A percentile compares a stretch with the other conserved stretches of the same genome.
Conservation (phyloP, 495 filamentous ascomycete species). For the Hapsidospora chrysogenum region DNA sequence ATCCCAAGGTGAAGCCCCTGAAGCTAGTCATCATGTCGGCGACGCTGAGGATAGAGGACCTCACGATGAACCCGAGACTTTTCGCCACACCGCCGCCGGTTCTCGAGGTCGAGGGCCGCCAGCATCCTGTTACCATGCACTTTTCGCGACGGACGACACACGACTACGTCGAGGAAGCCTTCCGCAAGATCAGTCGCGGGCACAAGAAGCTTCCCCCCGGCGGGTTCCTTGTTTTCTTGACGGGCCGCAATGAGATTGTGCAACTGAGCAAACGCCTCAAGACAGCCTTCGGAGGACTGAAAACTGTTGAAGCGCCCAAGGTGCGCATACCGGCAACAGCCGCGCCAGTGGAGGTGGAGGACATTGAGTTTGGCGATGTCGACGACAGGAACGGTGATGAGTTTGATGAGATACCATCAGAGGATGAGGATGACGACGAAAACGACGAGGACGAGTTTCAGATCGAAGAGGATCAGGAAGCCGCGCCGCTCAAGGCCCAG, state of each 20-base stretch:
- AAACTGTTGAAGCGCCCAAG: slow-evolving; percentile 36
- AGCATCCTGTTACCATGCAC: slow-evolving; percentile 79
- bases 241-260: slow-evolving; percentile 81
- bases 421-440: slow-evolving; percentile 40
- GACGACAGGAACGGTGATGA: slow-evolving; percentile 29
- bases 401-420: slow-evolving; percentile 32
- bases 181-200: slow-evolving; percentile 72
- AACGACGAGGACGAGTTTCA: slow-evolving; percentile 46
- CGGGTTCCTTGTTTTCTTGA: slow-evolving; percentile 89
- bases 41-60: slow-evolving; percentile 78
- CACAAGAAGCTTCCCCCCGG: slow-evolving; percentile 85
- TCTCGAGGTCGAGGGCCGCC: slow-evolving; percentile 82
- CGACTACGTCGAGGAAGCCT: slow-evolving; percentile 82
- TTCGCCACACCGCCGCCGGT: slow-evolving; percentile 73
- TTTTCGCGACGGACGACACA: slow-evolving; percentile 69
- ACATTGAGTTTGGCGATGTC: slow-evolving; percentile 60
- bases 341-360: slow-evolving; percentile 68
- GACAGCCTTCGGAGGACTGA: slow-evolving; percentile 43
- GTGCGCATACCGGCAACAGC: slow-evolving; percentile 63
- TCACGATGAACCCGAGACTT: slow-evolving; percentile 64
- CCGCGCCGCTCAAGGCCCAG: slow-evolving; percentile 47
- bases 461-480: slow-evolving; percentile 32
- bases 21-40: slow-evolving; percentile 99
- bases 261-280: slow-evolving; percentile 62
- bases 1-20: slow-evolving; percentile 48